These are phyloP conservation scores for Calycina marina DNA, from an alignment of 2,329 filamentous ascomycete species.

Conservation along the genomic window DNA sequence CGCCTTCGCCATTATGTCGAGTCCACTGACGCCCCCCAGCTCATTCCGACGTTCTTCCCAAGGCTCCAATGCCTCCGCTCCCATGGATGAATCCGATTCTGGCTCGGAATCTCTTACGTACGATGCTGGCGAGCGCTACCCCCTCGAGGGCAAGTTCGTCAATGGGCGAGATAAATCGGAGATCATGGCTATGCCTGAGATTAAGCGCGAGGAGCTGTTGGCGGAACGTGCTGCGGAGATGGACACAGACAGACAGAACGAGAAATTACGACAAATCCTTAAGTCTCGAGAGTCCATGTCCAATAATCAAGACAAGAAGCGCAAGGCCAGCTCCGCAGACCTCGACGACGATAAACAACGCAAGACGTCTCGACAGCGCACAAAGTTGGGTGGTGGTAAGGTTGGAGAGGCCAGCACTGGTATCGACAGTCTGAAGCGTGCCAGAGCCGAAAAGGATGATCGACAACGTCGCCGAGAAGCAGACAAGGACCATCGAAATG, in stretches of 20 bases:
- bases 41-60: slow-evolving; percentile 57
- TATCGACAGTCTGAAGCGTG: slow-evolving; percentile 54
- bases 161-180: slow-evolving; percentile 58
- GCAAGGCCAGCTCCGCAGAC: slow-evolving; percentile 67
- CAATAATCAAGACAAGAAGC: slow-evolving; percentile 44
- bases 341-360: slow-evolving; percentile 63
- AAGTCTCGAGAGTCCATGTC: slow-evolving; percentile 48
- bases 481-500: slow-evolving; percentile 40
- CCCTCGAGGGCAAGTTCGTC: slow-evolving; percentile 75
- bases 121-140: slow-evolving; percentile 55
- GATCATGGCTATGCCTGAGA: slow-evolving; percentile 77
- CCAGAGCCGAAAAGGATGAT: slow-evolving; percentile 49
- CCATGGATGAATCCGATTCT: slow-evolving; percentile 85
- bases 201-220: slow-evolving; percentile 80
- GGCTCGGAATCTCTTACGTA: slow-evolving; percentile 45
- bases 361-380: slow-evolving; percentile 60
- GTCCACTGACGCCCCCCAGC: slow-evolving; percentile 27
- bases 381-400: slow-evolving; percentile 48
- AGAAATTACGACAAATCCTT: slow-evolving; percentile 65
- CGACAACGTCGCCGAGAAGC: slow-evolving; percentile 48
- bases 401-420: slow-evolving; percentile 54
- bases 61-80: slow-evolving; percentile 64
- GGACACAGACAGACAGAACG: slow-evolving; percentile 68
- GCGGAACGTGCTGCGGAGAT: slow-evolving; percentile 76
- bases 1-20: slow-evolving; percentile 4